Conservation (phyloP, 192 early-diverging fungal genomes). For the Cladochytrium replicatum region DNA sequence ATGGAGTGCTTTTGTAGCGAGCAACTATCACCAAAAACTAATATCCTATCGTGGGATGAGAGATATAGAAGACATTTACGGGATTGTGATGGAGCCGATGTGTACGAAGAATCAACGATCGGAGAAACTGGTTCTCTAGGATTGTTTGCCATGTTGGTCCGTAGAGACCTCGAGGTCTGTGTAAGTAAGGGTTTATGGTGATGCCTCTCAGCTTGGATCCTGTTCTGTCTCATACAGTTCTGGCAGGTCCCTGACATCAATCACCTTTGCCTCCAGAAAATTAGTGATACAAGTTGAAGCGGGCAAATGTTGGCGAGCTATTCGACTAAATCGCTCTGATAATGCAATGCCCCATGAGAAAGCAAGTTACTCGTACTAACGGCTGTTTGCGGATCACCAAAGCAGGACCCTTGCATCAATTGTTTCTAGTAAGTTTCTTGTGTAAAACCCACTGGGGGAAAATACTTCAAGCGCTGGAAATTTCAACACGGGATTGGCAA, state of each 20-base stretch:
- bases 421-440: too few relatives aligned
- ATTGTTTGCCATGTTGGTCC: constrained; percentile 43
- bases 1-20: constrained; percentile 43
- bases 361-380: too few relatives aligned
- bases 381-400: too few relatives aligned
- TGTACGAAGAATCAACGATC: constrained; percentile 12
- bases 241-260: constrained; percentile 42
- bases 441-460: too few relatives aligned
- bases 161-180: constrained; percentile 47
- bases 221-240: constrained; percentile 42
- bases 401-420: too few relatives aligned
- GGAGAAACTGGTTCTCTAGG: constrained; percentile 21
- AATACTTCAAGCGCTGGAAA: too few relatives aligned
- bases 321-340: too few relatives aligned
- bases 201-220: constrained; percentile 36
- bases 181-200: constrained; percentile 16
- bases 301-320: too few relatives aligned
- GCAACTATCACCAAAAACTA: constrained; percentile 41
- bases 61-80: constrained; percentile 16
- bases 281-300: constrained; percentile 42
- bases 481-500: too few relatives aligned
- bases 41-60: constrained; percentile 36
- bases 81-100: background rate
- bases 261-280: constrained; percentile 35
- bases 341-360: too few relatives aligned